Evolutionary conservation across 163 green algal genomes (phyloP).

Genomic region (Chlorella variabilis): DNA sequence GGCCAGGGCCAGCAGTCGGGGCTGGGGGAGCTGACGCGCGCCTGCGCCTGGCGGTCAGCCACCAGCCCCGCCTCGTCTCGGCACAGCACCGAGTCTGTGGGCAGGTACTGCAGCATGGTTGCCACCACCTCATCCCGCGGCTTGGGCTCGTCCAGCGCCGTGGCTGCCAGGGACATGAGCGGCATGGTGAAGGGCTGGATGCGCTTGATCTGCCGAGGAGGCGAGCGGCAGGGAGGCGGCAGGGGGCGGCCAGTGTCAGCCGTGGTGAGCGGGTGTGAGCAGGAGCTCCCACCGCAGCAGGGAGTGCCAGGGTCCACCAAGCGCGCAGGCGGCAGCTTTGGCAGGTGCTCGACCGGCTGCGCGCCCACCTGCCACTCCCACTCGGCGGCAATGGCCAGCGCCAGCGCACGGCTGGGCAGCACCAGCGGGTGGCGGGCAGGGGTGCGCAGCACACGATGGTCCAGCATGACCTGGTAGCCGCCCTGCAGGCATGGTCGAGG

Average conservation of each 20-base stretch:
- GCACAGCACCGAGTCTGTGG: constrained; percentile 82
- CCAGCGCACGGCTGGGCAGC: constrained; percentile 74
- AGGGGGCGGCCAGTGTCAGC: neutral
- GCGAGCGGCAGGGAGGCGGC: neutral
- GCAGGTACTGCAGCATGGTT: constrained; percentile 84
- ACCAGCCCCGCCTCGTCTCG: constrained; percentile 63
- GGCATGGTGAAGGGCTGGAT: constrained; percentile 93
- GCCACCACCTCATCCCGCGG: constrained; percentile 69
- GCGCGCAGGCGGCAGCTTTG: too few relatives aligned
- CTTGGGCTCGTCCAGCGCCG: constrained; percentile 88
- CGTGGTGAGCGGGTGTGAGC: neutral
- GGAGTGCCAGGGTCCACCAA: too few relatives aligned
- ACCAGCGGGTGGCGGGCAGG: constrained; percentile 71
- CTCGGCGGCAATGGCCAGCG: constrained; percentile 87
- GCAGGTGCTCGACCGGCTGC: too few relatives aligned
- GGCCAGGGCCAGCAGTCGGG: too few relatives aligned
- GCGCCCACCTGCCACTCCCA: constrained; percentile 87
- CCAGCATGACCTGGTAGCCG: constrained; percentile 75
- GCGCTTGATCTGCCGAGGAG: too few relatives aligned
- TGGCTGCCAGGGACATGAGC: constrained; percentile 91
- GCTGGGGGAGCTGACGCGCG: too few relatives aligned
- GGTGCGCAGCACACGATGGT: constrained; percentile 72
- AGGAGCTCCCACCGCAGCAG: too few relatives aligned
- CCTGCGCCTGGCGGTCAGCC: constrained; percentile 58
- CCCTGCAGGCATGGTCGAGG: constrained; percentile 17